phyloP scores from a whole-genome alignment of 257 asterid genomes.

The Dorcoceras hygrometricum region DNA sequence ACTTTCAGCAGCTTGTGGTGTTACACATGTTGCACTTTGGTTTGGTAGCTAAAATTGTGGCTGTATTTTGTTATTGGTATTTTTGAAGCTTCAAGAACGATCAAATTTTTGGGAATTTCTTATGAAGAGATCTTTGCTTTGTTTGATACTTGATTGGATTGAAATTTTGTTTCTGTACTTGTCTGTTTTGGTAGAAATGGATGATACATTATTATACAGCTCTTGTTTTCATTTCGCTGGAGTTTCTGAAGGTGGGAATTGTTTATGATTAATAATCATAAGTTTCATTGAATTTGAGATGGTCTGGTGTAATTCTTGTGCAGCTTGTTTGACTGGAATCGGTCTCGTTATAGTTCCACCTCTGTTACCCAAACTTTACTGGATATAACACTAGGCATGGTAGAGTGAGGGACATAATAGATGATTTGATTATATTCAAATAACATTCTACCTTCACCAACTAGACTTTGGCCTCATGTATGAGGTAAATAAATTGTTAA shows the following conservation, averaged over 20 bases:
- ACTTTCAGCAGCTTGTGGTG: no score
- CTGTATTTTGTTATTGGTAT: slow-evolving; percentile 30
- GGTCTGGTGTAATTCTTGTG: background rate
- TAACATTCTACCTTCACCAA: no score
- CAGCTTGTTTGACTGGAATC: background rate
- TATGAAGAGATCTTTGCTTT: slow-evolving; percentile 28
- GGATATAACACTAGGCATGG: no score
- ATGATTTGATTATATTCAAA: no score
- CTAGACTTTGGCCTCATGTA: no score
- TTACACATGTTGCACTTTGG: no score
- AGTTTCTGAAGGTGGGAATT: background rate
- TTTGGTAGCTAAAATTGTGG: no score
- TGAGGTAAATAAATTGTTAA: no score
- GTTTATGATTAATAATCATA: no score
- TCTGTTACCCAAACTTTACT: no score
- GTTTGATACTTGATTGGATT: slow-evolving; percentile 16
- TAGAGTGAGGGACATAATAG: no score
- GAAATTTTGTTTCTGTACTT: slow-evolving; percentile 28
- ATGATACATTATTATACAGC: background rate
- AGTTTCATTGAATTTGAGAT: background rate
- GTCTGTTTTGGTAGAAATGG: slow-evolving; percentile 25
- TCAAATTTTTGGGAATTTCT: slow-evolving; percentile 32
- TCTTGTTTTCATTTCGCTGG: background rate
- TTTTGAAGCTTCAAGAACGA: slow-evolving; percentile 26
- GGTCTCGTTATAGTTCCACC: no score